Evolutionary conservation across 768 basidiomycete species (phyloP), one percentile per base, ranked within the genome.

Genomic region (Naganishia vaughanmartiniae): DNA sequence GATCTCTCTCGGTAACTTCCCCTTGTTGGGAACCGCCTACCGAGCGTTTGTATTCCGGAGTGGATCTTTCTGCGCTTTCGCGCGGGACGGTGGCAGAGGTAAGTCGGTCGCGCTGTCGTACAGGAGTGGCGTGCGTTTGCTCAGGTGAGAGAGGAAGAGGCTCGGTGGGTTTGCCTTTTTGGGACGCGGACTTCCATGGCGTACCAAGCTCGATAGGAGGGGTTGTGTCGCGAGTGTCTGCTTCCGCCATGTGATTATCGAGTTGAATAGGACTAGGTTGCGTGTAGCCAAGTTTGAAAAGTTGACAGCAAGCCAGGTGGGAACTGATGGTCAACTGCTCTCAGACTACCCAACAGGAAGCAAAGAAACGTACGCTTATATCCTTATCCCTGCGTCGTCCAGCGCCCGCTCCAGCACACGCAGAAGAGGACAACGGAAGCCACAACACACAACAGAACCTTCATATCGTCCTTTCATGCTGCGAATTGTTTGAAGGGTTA

Each of bases 401-500:
- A 55, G 28, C 12, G 15, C 54, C 30, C 30, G 33, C 33, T 30
- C 54, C 15, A 19, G 6, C 30, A 5, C 15, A 4, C 21, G 54
- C n/a, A n/a, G 15, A 55, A 30, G 26, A 34, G 54, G 26, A 55
- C 54, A 55, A 55, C 54, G 54, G 54, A 55, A 55, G 54, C 26
- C 30, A 19, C 54, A 26, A 14, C 30, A 19, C 54, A 19, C 54
- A 55, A 55, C 33, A 30, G 33, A 55, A 55, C 30, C 30, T 33
- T 4, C 54, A 31, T 31, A 33, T 2, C 10, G 26, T 55, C 54
- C 54, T 55, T 55, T 55, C 54, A 55, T 55, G 24, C 48, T 34
- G 54, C 54, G 33, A 34, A 55, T 33, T 26, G 54, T 28, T 34
- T 12, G 24, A 15, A 55, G 54, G 30, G 26, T 3, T 30, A 55